Conservation (phyloP, 2,329 filamentous ascomycete genomes). For the Aphanoascus verrucosus region DNA sequence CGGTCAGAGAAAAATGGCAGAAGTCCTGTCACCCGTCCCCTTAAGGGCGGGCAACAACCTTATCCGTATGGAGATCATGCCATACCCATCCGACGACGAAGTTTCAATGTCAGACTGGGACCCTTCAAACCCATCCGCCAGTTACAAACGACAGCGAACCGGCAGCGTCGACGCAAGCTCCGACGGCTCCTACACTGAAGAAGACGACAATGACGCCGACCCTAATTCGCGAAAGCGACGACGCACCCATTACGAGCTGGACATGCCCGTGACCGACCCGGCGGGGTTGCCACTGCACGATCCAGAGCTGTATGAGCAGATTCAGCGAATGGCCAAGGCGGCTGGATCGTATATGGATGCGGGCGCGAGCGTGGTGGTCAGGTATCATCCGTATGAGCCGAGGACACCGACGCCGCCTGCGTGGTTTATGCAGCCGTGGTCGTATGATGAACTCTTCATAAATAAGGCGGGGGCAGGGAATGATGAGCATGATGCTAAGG, state of each 20-base stretch:
- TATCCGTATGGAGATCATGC: background rate
- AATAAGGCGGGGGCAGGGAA: too few relatives aligned
- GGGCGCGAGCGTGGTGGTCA: slow-evolving; percentile 6
- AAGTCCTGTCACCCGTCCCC: background rate
- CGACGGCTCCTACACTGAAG: background rate
- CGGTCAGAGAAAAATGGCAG: background rate
- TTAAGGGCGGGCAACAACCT: background rate
- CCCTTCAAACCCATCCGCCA: too few relatives aligned
- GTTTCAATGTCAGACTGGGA: too few relatives aligned
- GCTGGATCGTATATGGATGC: slow-evolving; percentile 8
- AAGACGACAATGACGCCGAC: background rate
- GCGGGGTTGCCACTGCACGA: slow-evolving; percentile 9
- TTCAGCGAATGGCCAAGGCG: slow-evolving; percentile 4
- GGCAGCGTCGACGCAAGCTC: background rate
- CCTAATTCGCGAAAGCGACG: background rate
- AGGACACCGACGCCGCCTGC: background rate
- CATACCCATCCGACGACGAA: background rate
- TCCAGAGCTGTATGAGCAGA: slow-evolving; percentile 13
- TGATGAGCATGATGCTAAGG: too few relatives aligned
- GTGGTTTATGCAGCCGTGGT: background rate
- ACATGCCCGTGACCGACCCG: slow-evolving; percentile 1
- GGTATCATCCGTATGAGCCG: slow-evolving; percentile 4
- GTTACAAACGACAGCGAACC: too few relatives aligned
- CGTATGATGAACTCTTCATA: background rate
- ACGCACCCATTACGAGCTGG: slow-evolving; percentile 3